Conservation (phyloP, 345 rosid species). For the Trapa incisa region DNA sequence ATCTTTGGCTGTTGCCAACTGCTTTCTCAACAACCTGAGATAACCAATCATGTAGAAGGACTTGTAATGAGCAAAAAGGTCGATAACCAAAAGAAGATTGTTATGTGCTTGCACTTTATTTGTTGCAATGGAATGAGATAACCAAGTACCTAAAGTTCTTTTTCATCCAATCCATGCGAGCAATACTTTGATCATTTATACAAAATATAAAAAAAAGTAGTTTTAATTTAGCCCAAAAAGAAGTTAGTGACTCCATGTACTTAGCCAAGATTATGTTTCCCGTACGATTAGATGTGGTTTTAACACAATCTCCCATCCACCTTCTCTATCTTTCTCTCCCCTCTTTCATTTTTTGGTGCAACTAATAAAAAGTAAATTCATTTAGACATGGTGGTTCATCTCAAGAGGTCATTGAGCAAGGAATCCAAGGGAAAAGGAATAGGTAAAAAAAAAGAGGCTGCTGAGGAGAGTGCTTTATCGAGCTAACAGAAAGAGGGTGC, state of each 20-base stretch:
- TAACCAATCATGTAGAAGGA: neutral
- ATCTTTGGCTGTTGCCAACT: constrained; percentile 66
- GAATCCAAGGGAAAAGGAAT: neutral
- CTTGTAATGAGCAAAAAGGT: neutral
- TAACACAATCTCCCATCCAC: neutral
- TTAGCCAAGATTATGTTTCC: neutral
- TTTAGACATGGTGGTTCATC: neutral
- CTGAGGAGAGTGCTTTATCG: neutral
- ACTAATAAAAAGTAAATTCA: neutral
- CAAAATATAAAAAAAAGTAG: too few relatives aligned
- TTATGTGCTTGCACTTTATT: too few relatives aligned
- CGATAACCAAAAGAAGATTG: neutral
- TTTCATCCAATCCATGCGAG: neutral
- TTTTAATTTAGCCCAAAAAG: neutral
- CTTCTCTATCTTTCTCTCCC: neutral
- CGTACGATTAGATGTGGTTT: neutral
- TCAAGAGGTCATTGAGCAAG: neutral
- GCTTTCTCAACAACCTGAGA: constrained; percentile 85
- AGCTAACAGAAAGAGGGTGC: neutral
- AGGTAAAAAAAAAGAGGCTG: neutral
- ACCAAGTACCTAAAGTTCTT: neutral
- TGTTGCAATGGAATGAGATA: neutral
- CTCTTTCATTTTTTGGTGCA: neutral
- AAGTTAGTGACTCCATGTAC: neutral
- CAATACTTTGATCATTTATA: too few relatives aligned